These are phyloP conservation scores for Ramalina intermedia DNA, from an alignment of 495 filamentous ascomycete species.

Conservation along the genomic window DNA sequence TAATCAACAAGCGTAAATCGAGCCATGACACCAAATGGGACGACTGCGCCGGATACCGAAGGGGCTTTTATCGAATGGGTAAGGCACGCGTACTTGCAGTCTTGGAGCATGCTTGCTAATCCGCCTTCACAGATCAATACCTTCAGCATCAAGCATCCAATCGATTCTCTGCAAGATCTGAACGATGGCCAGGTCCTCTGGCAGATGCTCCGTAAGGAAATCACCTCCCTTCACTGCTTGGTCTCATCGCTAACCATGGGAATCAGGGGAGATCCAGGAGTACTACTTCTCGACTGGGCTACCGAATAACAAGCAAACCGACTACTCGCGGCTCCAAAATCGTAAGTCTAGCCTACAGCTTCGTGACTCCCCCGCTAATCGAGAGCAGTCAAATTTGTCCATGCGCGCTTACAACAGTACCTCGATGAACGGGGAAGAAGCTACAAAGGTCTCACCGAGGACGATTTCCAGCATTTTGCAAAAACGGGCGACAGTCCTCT, in stretches of 20 bases:
- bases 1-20: neutral
- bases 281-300: conserved; percentile 52
- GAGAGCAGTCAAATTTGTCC: conserved; percentile 5
- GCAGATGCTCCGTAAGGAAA: conserved; percentile 36
- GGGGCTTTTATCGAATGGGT: conserved; percentile 43
- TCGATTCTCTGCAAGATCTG: conserved; percentile 44
- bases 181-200: conserved; percentile 62
- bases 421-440: conserved; percentile 1
- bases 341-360: conserved; percentile 8
- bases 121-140: conserved; percentile 28
- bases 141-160: conserved; percentile 32
- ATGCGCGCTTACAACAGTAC: conserved; percentile 2
- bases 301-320: conserved; percentile 38
- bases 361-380: neutral
- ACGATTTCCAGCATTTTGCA: conserved; percentile 5
- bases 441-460: conserved; percentile 2
- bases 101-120: neutral
- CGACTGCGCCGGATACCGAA: conserved; percentile 8
- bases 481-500: neutral
- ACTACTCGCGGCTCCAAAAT: conserved; percentile 25
- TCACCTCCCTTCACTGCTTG: neutral
- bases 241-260: conserved; percentile 5
- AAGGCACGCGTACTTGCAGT: conserved; percentile 7
- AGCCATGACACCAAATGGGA: conserved; percentile 11
- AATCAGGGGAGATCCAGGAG: conserved; percentile 44